Conservation (phyloP, 352 stramenopile genomes). For the Peronosclerospora sorghi region DNA sequence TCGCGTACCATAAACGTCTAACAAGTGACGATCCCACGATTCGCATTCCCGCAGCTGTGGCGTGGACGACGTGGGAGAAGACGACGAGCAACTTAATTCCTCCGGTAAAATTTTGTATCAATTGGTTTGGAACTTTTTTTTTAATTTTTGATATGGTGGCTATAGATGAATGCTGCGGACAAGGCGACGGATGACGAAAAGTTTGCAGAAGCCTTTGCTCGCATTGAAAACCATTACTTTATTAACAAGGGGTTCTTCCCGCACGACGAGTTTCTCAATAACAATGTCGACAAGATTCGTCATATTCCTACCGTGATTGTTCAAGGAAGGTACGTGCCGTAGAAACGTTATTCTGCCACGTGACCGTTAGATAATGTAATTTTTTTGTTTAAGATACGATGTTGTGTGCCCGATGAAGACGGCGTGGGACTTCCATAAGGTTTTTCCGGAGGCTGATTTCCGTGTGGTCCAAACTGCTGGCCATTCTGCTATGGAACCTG, state of each 20-base stretch:
- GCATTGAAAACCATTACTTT: slow-evolving; percentile 92
- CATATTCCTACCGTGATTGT: slow-evolving; percentile 89
- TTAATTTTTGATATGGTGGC: background rate
- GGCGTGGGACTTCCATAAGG: slow-evolving; percentile 81
- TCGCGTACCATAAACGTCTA: slow-evolving; percentile 82
- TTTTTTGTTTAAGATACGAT: slow-evolving; percentile 53
- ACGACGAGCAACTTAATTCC: slow-evolving; percentile 77
- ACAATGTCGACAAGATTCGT: slow-evolving; percentile 85
- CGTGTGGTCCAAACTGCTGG: slow-evolving; percentile 62
- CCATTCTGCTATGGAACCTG: slow-evolving; percentile 64
- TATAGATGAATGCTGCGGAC: slow-evolving; percentile 40
- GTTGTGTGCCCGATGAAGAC: slow-evolving; percentile 83
- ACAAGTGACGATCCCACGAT: slow-evolving; percentile 80
- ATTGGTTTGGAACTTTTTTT: background rate
- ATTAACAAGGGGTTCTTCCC: slow-evolving; percentile 87
- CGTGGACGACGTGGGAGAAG: slow-evolving; percentile 90
- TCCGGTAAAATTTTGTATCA: slow-evolving; percentile 16
- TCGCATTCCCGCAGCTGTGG: slow-evolving; percentile 67
- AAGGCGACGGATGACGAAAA: slow-evolving; percentile 73
- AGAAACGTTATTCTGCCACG: background rate
- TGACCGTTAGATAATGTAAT: background rate
- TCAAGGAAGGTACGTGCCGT: slow-evolving; percentile 53
- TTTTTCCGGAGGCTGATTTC: slow-evolving; percentile 58
- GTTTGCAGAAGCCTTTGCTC: slow-evolving; percentile 85
- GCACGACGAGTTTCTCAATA: slow-evolving; percentile 76